phyloP scores from a whole-genome alignment of 78 protist species.

The Planoprotostelium fungivorum region DNA sequence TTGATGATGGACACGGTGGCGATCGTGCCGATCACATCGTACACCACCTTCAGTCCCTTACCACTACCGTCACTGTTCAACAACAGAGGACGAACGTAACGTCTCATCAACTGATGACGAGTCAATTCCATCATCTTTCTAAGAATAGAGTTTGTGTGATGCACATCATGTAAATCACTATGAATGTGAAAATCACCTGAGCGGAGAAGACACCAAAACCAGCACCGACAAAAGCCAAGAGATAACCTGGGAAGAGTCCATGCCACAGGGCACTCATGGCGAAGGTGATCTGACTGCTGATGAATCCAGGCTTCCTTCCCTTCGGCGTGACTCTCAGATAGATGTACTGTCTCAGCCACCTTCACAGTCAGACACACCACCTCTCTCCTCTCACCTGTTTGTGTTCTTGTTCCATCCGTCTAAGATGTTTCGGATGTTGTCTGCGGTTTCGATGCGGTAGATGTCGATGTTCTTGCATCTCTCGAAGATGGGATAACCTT shows the following conservation, averaged over 20 bases:
- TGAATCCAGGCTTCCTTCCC: conserved; percentile 38
- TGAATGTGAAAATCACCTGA: conserved; percentile 19
- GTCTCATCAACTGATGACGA: no score
- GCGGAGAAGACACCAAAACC: conserved; percentile 40
- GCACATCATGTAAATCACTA: neutral
- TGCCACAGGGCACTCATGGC: conserved; percentile 71
- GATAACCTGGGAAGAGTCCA: conserved; percentile 72
- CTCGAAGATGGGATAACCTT: conserved; percentile 24
- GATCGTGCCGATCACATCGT: conserved; percentile 34
- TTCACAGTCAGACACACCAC: no score
- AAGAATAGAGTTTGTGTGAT: no score
- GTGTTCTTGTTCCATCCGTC: conserved; percentile 66
- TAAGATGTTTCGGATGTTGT: conserved; percentile 31
- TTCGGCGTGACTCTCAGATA: conserved; percentile 42
- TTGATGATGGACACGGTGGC: conserved; percentile 22
- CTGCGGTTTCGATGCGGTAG: conserved; percentile 40
- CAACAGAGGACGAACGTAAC: conserved; percentile 50
- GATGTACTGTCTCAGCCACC: conserved; percentile 62
- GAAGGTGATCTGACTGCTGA: conserved; percentile 31
- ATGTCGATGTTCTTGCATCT: conserved; percentile 39
- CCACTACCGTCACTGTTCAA: neutral
- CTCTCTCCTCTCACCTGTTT: no score
- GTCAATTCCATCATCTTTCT: neutral
- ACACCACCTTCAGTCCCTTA: conserved; percentile 10
- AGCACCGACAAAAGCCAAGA: conserved; percentile 15